Evolutionary conservation across 257 asterid species (phyloP).

Genomic region (Gentiana straminea): DNA sequence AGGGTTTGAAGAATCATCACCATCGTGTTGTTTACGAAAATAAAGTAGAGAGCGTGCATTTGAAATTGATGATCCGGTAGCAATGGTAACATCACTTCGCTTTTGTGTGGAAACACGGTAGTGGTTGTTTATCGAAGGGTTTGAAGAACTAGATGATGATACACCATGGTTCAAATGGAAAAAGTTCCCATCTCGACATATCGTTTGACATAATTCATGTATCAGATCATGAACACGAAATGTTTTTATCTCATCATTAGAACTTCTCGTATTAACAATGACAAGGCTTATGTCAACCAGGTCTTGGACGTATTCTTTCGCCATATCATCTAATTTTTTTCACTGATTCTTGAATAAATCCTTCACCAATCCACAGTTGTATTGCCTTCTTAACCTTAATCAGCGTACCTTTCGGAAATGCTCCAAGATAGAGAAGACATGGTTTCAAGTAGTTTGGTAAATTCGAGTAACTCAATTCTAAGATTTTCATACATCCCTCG

Average conservation of each 20-base stretch:
- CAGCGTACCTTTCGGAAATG: constrained; percentile 3
- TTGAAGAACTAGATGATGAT: no score
- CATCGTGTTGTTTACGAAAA: no score
- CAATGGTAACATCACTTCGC: no score
- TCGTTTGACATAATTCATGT: background rate
- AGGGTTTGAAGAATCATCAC: no score
- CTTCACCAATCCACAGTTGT: constrained; percentile 11
- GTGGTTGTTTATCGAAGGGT: no score
- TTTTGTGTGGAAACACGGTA: no score
- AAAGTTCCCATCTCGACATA: no score
- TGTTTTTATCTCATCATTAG: constrained; percentile 1
- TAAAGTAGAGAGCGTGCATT: no score
- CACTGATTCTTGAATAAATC: constrained; percentile 1
- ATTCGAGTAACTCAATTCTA: constrained; percentile 7
- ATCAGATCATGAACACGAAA: constrained; percentile 6
- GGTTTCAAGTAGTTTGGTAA: constrained; percentile 11
- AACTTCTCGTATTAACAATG: background rate
- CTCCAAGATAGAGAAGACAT: constrained; percentile 13
- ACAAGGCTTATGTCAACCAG: constrained; percentile 6
- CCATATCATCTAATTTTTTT: constrained; percentile 9
- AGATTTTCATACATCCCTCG: background rate
- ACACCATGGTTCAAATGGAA: no score
- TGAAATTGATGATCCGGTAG: no score
- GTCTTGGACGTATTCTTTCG: constrained; percentile 11
- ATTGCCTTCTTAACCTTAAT: constrained; percentile 5